Percentiles rank a stretch among this genome's conserved stretches.
Evolutionary conservation across 2,329 filamentous ascomycete species (phyloP).

Genomic region (Aspergillus ruber): DNA sequence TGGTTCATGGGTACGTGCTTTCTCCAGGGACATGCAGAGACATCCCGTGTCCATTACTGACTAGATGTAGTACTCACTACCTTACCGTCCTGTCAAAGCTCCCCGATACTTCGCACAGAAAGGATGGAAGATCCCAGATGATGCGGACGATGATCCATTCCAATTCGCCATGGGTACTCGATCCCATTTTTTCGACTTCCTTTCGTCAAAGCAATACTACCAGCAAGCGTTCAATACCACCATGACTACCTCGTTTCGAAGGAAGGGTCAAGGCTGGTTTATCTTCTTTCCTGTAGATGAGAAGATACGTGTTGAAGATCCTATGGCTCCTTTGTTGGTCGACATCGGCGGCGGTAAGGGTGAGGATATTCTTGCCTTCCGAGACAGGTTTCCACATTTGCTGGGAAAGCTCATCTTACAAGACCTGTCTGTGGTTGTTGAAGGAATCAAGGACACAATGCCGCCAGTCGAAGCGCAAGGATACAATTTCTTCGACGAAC

Average conservation of each 20-base stretch:
- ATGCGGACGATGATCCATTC: conserved; percentile 10
- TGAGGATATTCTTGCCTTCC: conserved; percentile 14
- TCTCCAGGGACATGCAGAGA: too few species aligned
- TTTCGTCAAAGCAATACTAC: conserved; percentile 8
- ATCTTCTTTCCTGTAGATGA: neutral
- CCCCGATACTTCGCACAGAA: conserved; percentile 14
- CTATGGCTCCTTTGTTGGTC: conserved; percentile 12
- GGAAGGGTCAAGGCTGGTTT: conserved; percentile 5
- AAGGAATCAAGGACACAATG: conserved; percentile 1
- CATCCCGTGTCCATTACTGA: too few species aligned
- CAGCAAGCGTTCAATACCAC: conserved; percentile 11
- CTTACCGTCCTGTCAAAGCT: conserved; percentile 1
- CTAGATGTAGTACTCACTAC: too few species aligned
- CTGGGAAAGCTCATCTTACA: conserved; percentile 15
- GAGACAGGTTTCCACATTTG: conserved; percentile 4
- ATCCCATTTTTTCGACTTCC: conserved; percentile 11
- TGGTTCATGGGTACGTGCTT: too few species aligned
- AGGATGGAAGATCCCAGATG: conserved; percentile 8
- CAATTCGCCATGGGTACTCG: conserved; percentile 11
- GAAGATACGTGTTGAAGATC: conserved; percentile 1
- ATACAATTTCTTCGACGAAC: conserved; percentile 17
- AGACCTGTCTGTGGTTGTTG: conserved; percentile 14
- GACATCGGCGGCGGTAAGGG: conserved; percentile 20
- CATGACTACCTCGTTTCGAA: conserved; percentile 11
- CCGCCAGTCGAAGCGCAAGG: conserved; percentile 6